phyloP scores from a whole-genome alignment of 176 grass and related monocot species.

The barley (Hordeum vulgare) region DNA sequence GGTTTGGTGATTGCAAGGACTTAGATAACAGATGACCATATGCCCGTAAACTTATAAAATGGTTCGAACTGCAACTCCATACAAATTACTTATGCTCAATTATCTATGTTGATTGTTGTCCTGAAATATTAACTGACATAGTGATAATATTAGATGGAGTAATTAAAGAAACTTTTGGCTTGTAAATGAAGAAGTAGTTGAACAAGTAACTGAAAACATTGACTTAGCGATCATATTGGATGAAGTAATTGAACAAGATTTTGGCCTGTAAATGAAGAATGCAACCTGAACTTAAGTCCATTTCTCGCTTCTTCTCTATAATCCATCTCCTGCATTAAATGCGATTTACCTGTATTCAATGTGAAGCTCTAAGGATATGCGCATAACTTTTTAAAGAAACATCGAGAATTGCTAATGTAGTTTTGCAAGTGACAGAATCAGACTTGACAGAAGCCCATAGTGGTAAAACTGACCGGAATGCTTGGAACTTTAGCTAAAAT shows the following conservation, averaged over 20 bases:
- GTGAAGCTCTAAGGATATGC: constrained; percentile 78
- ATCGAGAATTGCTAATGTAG: neutral
- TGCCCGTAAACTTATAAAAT: neutral
- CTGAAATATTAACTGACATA: neutral
- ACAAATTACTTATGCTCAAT: no score
- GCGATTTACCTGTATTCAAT: constrained; percentile 99
- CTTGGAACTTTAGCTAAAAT: neutral
- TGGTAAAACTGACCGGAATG: neutral
- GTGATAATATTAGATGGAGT: constrained; percentile 4
- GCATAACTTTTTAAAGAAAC: constrained; percentile 8
- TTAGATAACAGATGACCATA: neutral
- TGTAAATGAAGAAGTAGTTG: constrained; percentile 2
- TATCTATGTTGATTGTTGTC: neutral
- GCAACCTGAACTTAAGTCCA: constrained; percentile 85
- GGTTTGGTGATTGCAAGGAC: neutral
- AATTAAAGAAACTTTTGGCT: neutral
- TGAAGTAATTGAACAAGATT: neutral
- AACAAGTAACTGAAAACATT: neutral
- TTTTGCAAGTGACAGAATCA: neutral
- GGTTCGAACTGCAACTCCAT: neutral
- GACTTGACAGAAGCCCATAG: neutral
- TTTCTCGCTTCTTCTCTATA: constrained; percentile 95
- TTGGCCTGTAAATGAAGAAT: constrained; percentile 21
- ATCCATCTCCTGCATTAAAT: constrained; percentile 99
- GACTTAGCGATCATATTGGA: constrained; percentile 13